Conservation (phyloP, 164 flowering plant genomes). For the Berberis vulgaris region DNA sequence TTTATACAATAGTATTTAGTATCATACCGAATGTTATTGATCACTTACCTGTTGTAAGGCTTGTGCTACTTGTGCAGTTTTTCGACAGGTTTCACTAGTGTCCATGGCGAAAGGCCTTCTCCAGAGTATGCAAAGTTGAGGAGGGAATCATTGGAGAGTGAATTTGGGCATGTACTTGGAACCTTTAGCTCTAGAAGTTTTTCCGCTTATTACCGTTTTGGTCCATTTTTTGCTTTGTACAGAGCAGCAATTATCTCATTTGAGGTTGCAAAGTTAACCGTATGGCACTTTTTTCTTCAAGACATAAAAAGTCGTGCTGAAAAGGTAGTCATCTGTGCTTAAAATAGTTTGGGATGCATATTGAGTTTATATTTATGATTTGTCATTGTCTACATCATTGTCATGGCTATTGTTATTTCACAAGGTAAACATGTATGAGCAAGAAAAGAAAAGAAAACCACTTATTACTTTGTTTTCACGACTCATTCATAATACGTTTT, state of each 20-base stretch:
- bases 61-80: slow-evolving; percentile 38
- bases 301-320: slow-evolving; percentile 66
- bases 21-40: too few relatives aligned
- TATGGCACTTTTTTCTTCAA: slow-evolving; percentile 67
- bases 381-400: too few relatives aligned
- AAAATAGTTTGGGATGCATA: too few relatives aligned
- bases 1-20: too few relatives aligned
- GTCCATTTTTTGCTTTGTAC: slow-evolving; percentile 84
- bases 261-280: slow-evolving; percentile 59
- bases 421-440: too few relatives aligned
- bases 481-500: too few relatives aligned
- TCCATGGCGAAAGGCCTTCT: slow-evolving; percentile 87
- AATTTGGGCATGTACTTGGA: slow-evolving; percentile 78
- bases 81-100: slow-evolving; percentile 69
- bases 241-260: slow-evolving; percentile 88
- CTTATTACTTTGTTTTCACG: too few relatives aligned
- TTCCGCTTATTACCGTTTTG: slow-evolving; percentile 52
- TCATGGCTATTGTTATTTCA: too few relatives aligned
- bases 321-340: slow-evolving; percentile 38
- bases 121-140: slow-evolving; percentile 88
- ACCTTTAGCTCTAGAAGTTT: slow-evolving; percentile 46
- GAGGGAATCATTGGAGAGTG: slow-evolving; percentile 77
- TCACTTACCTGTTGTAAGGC: too few relatives aligned
- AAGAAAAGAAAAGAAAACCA: too few relatives aligned
- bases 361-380: background rate